Conservation (phyloP, 176 grass and related monocot genomes). For the Poa annua region DNA sequence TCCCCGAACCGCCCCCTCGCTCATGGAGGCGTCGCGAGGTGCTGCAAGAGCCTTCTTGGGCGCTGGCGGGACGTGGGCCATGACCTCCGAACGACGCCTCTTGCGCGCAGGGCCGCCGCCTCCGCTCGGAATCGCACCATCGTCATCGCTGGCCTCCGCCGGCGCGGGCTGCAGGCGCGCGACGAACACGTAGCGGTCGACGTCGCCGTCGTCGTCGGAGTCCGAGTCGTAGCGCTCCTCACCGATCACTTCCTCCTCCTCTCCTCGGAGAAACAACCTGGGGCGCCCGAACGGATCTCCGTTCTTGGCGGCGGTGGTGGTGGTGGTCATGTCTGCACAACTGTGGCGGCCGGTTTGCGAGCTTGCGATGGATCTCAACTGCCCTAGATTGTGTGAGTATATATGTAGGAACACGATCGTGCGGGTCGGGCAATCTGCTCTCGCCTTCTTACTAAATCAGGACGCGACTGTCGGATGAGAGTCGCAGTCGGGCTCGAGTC, state of each 20-base stretch:
- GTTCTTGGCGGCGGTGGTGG: not conserved
- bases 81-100: not conserved
- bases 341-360: slow-evolving; percentile 16
- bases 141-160: not conserved
- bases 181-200: slow-evolving; percentile 51
- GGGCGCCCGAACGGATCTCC: not conserved
- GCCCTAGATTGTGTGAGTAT: slow-evolving; percentile 14
- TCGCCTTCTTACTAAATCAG: not conserved
- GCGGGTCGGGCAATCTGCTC: not conserved
- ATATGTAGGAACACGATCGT: slow-evolving; percentile 1
- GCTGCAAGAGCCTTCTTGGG: not conserved
- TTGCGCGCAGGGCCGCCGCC: not conserved
- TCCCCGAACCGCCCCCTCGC: too few relatives aligned
- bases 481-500: not conserved
- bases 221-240: slow-evolving; percentile 2
- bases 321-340: not conserved
- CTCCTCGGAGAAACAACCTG: not conserved
- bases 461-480: not conserved
- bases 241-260: not conserved
- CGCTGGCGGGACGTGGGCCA: not conserved
- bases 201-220: slow-evolving; percentile 34
- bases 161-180: slow-evolving; percentile 34
- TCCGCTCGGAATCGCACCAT: not conserved
- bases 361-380: not conserved
- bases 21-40: too few relatives aligned